phyloP scores from a whole-genome alignment of 345 rosid genomes.

The Xanthoceras sorbifolium region DNA sequence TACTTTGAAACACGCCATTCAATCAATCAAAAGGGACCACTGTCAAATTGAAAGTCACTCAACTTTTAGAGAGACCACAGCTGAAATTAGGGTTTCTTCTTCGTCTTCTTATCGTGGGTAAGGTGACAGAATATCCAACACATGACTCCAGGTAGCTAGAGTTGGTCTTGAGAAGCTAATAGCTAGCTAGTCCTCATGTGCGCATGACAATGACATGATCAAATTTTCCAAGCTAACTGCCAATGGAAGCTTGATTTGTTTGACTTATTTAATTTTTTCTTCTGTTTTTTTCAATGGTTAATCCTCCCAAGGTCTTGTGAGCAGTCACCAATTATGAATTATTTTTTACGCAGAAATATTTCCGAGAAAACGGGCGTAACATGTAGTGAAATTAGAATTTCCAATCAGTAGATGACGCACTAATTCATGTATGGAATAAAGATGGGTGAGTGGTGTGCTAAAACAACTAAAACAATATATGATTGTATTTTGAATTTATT shows the following conservation, averaged over 20 bases:
- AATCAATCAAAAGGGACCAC: slow-evolving; percentile 6
- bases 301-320: not conserved
- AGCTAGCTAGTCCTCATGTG: not conserved
- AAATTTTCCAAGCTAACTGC: not conserved
- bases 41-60: not conserved
- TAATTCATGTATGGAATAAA: no score
- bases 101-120: not conserved
- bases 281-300: no score
- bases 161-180: not conserved
- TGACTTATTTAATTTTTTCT: not conserved
- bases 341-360: not conserved
- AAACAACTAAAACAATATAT: no score
- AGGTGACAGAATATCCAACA: not conserved
- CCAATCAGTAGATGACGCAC: no score
- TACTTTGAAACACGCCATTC: not conserved
- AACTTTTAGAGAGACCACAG: not conserved
- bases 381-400: no score
- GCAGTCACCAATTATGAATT: not conserved
- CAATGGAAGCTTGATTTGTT: not conserved
- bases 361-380: no score
- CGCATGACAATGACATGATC: not conserved
- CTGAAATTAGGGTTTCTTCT: not conserved
- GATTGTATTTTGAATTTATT: no score
- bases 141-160: not conserved
- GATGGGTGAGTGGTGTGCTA: no score